A percentile compares a stretch with the other conserved stretches of the same genome.
These are phyloP conservation scores for Candida sakaeoensis DNA, from an alignment of 805 yeast genomes.

Conservation along the genomic window DNA sequence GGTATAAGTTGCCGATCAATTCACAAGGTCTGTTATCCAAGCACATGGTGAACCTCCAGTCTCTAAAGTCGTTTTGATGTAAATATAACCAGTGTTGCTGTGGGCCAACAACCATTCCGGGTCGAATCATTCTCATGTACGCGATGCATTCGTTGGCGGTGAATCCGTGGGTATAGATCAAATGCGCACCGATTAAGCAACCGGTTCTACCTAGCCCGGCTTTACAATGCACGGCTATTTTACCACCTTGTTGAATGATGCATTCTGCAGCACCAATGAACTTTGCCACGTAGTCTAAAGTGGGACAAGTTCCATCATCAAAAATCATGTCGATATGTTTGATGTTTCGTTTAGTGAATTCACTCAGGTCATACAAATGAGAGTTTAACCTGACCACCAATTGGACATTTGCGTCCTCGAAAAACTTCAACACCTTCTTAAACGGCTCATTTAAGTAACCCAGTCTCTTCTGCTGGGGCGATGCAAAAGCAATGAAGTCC, in stretches of 20 bases:
- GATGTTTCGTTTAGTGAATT: slow-evolving; percentile 79
- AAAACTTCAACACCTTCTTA: slow-evolving; percentile 75
- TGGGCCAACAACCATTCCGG: slow-evolving; percentile 99
- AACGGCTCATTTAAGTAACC: slow-evolving; percentile 70
- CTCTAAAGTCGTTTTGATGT: slow-evolving; percentile 93
- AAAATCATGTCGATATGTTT: slow-evolving; percentile 93
- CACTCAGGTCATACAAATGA: slow-evolving; percentile 79
- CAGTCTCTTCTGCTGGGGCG: slow-evolving; percentile 68
- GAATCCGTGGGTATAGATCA: slow-evolving; percentile 93
- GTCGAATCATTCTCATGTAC: slow-evolving; percentile 92
- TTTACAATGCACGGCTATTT: slow-evolving; percentile 98
- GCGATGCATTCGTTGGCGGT: slow-evolving; percentile 97
- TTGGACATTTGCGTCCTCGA: slow-evolving; percentile 68
- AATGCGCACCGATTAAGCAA: slow-evolving; percentile 94
- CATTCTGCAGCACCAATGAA: slow-evolving; percentile 95
- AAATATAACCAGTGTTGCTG: slow-evolving; percentile 98
- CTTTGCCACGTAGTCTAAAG: slow-evolving; percentile 85
- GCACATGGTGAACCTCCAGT: slow-evolving; percentile 92
- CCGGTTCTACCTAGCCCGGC: slow-evolving; percentile 99
- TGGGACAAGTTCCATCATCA: slow-evolving; percentile 98
- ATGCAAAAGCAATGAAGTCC: slow-evolving; percentile 95
- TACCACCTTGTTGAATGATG: slow-evolving; percentile 79
- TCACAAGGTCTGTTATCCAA: slow-evolving; percentile 64
- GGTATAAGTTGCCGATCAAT: slow-evolving; percentile 62
- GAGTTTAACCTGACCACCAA: slow-evolving; percentile 91